Evolutionary conservation across 2,329 filamentous ascomycete genomes (phyloP), one percentile per base, ranked within the genome.

Genomic region (Sporothrix pseudoabietina): DNA sequence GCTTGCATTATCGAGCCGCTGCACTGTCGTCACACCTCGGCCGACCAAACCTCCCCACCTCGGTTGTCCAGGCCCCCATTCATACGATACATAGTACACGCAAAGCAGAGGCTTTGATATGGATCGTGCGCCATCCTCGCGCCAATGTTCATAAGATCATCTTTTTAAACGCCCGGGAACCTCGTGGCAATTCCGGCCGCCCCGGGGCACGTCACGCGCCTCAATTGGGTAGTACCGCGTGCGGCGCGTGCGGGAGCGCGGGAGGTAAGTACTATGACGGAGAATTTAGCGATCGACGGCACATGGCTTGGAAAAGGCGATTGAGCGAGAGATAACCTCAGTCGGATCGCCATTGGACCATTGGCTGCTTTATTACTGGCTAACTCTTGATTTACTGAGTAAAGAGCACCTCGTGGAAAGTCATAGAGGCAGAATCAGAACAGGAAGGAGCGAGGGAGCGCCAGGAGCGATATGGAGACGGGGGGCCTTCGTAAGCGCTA

Each of bases 121-220:
- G 57, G 19, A 63, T 57, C 57, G 57, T 63, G 57, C 32, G 10
- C 57, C 16, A 41, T 63, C 30, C 32, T 19, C 35, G 35, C 57
- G 32, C 8, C 26, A 5, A 14, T 10, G 35, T 39, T 63, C 19
- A 35, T 14, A n/a, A 39, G 6, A 49, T 16, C 4, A 19, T 26
- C 12, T 35, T 10, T 16, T 10, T 3, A 41, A 19, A 30, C 61
- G 61, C 26, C 14, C 30, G 30, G 39, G 12, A 30, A 12, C n/a
- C 39, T 66, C 39, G 61, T 66, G 39, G 61, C 39, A n/a, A n/a
- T 47, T 66, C 61, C 61, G 61, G 39, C 61, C 12, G 61, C 61
- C 39, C 61, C 61, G 61, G 61, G 39, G 14, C n/a, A 30, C 22
- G n/a, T 66, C 61, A 66, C 61, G 61, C 61, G 61, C 39, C 41